These are phyloP conservation scores for Cryptococcus depauperatus DNA, from an alignment of 1,284 basidiomycete species.

Conservation along the genomic window DNA sequence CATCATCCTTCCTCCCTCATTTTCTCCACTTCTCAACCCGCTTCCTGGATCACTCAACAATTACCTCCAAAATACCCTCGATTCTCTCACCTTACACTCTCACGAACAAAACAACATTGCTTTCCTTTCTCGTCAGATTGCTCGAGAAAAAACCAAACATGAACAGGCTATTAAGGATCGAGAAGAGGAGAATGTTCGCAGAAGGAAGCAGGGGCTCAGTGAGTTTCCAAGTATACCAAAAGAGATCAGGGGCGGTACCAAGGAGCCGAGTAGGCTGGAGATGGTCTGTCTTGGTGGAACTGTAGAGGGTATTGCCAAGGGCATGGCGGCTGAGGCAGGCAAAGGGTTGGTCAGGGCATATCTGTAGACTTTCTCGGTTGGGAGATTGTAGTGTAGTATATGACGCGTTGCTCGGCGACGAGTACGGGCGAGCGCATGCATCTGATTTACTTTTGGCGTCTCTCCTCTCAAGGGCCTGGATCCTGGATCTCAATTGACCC, in stretches of 20 bases:
- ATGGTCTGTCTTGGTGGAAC: conserved; percentile 79
- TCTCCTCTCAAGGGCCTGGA: too few species aligned
- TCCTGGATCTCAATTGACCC: too few species aligned
- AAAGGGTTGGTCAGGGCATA: conserved; percentile 45
- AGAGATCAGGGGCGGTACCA: conserved; percentile 72
- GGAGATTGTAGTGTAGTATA: too few species aligned
- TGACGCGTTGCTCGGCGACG: too few species aligned
- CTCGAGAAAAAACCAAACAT: conserved; percentile 74
- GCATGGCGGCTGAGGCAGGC: conserved; percentile 62
- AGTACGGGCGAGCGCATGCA: too few species aligned
- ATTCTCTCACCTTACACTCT: conserved; percentile 74
- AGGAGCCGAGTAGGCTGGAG: conserved; percentile 84
- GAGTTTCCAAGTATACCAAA: conserved; percentile 83
- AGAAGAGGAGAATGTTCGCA: conserved; percentile 78
- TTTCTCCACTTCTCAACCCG: conserved; percentile 46
- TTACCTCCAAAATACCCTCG: conserved; percentile 67
- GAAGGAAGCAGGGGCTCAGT: conserved; percentile 73
- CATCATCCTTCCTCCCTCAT: conserved; percentile 49
- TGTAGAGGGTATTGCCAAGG: conserved; percentile 74
- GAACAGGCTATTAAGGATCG: conserved; percentile 73
- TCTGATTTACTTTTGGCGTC: too few species aligned
- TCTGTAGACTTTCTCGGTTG: conserved; percentile 26
- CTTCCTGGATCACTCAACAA: conserved; percentile 49
- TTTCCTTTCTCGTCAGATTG: conserved; percentile 84
- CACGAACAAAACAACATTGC: conserved; percentile 90